Conservation (phyloP, 352 stramenopile genomes). For the Peronospora destructor region DNA sequence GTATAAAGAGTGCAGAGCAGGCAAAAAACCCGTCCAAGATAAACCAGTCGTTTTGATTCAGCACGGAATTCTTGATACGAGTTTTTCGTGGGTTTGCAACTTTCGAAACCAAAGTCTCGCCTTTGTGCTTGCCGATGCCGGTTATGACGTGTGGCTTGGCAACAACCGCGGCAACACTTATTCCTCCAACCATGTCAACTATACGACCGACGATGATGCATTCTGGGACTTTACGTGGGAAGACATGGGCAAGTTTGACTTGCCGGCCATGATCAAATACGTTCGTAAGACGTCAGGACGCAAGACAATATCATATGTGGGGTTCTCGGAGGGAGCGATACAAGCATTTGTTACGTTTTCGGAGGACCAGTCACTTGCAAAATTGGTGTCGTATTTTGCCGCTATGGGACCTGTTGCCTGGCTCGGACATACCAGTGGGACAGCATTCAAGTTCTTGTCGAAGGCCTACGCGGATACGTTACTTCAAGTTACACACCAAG, state of each 20-base stretch:
- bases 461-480: too few relatives aligned
- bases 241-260: constrained; percentile 43
- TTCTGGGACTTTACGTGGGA: constrained; percentile 58
- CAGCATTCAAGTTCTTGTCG: too few relatives aligned
- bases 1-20: constrained; percentile 30
- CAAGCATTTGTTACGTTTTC: constrained; percentile 49
- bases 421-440: constrained; percentile 7
- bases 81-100: constrained; percentile 47
- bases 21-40: constrained; percentile 8
- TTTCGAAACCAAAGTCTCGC: constrained; percentile 46
- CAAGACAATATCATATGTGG: constrained; percentile 36
- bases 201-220: constrained; percentile 20
- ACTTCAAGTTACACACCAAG: too few relatives aligned
- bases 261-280: constrained; percentile 44
- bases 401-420: constrained; percentile 41
- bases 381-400: constrained; percentile 44
- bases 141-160: constrained; percentile 58
- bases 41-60: constrained; percentile 47
- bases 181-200: constrained; percentile 39
- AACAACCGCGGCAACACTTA: constrained; percentile 54
- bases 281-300: constrained; percentile 23
- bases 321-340: constrained; percentile 45
- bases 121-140: constrained; percentile 43
- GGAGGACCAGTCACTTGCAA: constrained; percentile 41
- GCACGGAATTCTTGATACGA: constrained; percentile 42